These are phyloP conservation scores for Scenedesmus sp. DNA, from an alignment of 163 green algal genomes.

Conservation along the genomic window DNA sequence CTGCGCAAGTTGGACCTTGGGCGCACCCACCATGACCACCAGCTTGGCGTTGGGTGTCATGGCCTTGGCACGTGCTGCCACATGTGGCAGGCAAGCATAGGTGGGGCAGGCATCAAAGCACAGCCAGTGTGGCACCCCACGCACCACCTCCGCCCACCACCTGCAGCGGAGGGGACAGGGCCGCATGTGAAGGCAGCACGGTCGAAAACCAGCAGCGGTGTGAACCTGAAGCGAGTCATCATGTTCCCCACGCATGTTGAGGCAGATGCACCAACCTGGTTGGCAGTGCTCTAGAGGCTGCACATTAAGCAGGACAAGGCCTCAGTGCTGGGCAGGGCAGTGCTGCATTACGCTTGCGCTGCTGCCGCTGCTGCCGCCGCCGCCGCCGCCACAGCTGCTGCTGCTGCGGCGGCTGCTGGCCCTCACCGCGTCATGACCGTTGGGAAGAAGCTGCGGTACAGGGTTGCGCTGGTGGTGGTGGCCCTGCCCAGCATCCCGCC, in stretches of 20 bases:
- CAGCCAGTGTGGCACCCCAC: slow-evolving; percentile 60
- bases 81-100: slow-evolving; percentile 79
- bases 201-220: background rate
- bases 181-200: too few species aligned
- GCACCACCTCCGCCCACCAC: slow-evolving; percentile 67
- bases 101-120: slow-evolving; percentile 88
- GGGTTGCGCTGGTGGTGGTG: slow-evolving; percentile 41
- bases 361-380: background rate
- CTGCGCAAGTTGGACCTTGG: background rate
- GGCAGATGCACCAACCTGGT: too few species aligned
- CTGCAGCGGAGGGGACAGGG: background rate
- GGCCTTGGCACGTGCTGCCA: slow-evolving; percentile 70
- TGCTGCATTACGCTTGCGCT: background rate
- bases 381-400: background rate
- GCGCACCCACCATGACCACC: slow-evolving; percentile 79
- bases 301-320: too few species aligned
- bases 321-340: too few species aligned
- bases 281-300: too few species aligned
- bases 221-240: background rate
- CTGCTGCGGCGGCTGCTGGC: background rate
- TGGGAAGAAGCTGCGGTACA: slow-evolving; percentile 89
- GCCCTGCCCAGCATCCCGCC: slow-evolving; percentile 76
- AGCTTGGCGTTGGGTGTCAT: slow-evolving; percentile 86
- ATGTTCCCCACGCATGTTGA: too few species aligned
- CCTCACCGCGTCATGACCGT: slow-evolving; percentile 79